Evolutionary conservation across 345 rosid species (phyloP).

Genomic region (Fremontodendron californicum): DNA sequence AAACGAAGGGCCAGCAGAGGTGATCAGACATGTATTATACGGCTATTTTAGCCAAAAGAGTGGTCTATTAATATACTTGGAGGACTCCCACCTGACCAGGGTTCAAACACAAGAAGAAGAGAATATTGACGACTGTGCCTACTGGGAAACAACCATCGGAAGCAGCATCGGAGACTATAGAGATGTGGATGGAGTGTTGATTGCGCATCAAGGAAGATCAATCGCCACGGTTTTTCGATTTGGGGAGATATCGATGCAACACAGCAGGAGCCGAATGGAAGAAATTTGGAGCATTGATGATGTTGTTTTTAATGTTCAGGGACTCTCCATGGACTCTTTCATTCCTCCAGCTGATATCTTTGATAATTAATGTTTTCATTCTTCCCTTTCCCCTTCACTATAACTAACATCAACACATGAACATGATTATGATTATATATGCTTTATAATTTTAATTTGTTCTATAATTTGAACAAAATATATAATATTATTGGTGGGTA

Average conservation of each 20-base stretch:
- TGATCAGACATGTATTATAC: slow-evolving; percentile 77
- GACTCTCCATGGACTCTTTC: slow-evolving; percentile 78
- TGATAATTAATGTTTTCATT: slow-evolving; percentile 26
- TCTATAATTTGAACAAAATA: no score
- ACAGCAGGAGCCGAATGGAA: slow-evolving; percentile 82
- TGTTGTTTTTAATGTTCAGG: slow-evolving; percentile 83
- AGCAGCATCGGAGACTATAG: slow-evolving; percentile 81
- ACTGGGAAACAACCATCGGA: slow-evolving; percentile 95
- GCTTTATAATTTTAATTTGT: no score
- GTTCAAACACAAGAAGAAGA: slow-evolving; percentile 53
- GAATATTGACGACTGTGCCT: slow-evolving; percentile 37
- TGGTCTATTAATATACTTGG: slow-evolving; percentile 74
- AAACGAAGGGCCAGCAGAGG: slow-evolving; percentile 85
- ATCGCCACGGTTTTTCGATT: slow-evolving; percentile 86
- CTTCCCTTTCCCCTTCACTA: neutral
- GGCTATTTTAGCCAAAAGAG: slow-evolving; percentile 97
- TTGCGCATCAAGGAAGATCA: slow-evolving; percentile 83
- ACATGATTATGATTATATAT: no score
- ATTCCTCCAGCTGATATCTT: slow-evolving; percentile 91
- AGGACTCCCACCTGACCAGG: slow-evolving; percentile 86
- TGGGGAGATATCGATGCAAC: slow-evolving; percentile 65
- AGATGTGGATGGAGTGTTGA: slow-evolving; percentile 74
- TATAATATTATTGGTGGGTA: no score
- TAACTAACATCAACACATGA: neutral
- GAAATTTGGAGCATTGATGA: slow-evolving; percentile 91